Conservation (phyloP, 2,329 filamentous ascomycete species). For the Curvularia eragrostidis region DNA sequence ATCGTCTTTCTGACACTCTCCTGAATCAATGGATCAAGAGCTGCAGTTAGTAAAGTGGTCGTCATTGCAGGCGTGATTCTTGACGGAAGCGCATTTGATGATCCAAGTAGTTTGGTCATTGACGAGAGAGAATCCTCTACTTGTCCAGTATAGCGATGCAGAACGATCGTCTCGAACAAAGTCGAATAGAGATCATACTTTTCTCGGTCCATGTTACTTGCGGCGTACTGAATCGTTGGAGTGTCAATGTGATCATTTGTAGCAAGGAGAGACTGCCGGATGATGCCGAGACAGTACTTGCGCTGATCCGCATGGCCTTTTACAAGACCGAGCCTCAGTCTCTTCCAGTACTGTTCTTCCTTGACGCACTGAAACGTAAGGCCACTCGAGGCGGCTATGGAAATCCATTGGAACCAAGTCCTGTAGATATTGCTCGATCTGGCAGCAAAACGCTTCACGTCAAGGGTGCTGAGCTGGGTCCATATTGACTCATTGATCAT, state of each 20-base stretch:
- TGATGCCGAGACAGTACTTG: conserved; percentile 55
- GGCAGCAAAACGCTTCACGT: conserved; percentile 23
- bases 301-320: conserved; percentile 54
- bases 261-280: conserved; percentile 50
- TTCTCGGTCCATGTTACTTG: conserved; percentile 27
- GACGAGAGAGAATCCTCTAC: conserved; percentile 55
- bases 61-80: conserved; percentile 51
- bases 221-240: conserved; percentile 29
- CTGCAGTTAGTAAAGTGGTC: conserved; percentile 52
- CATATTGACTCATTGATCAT: conserved; percentile 36
- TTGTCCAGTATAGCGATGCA: conserved; percentile 59
- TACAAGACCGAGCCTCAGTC: conserved; percentile 49
- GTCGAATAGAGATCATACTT: conserved; percentile 55
- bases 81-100: conserved; percentile 43
- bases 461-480: conserved; percentile 28
- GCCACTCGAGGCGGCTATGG: conserved; percentile 23
- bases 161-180: conserved; percentile 57
- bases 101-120: conserved; percentile 49
- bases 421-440: conserved; percentile 37
- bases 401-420: conserved; percentile 49
- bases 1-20: conserved; percentile 56
- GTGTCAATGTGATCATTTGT: conserved; percentile 37
- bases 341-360: conserved; percentile 50
- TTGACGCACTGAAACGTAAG: conserved; percentile 32
- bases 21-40: conserved; percentile 51